These are phyloP conservation scores for Limtongia smithiae DNA, from an alignment of 805 yeast genomes.

Conservation along the genomic window DNA sequence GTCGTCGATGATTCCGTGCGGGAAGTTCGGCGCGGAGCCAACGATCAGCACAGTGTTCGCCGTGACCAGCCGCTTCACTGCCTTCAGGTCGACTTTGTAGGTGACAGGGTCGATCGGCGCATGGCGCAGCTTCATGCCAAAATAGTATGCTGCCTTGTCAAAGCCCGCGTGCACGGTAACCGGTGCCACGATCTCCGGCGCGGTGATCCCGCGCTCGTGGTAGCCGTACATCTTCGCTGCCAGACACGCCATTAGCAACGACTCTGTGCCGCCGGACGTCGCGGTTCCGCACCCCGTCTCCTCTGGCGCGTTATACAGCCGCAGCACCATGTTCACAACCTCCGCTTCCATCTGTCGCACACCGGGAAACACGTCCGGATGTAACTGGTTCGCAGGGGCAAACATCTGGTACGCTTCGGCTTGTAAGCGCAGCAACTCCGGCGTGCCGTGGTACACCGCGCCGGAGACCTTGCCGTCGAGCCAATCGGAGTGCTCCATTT, in stretches of 20 bases:
- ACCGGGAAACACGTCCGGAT: conserved; percentile 96
- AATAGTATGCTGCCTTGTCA: conserved; percentile 87
- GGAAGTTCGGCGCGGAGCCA: conserved; percentile 96
- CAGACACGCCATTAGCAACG: conserved; percentile 76
- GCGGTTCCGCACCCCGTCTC: conserved; percentile 76
- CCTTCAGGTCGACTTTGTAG: conserved; percentile 60
- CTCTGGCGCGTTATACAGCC: conserved; percentile 75
- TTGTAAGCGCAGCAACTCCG: conserved; percentile 69
- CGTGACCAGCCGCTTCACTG: conserved; percentile 64
- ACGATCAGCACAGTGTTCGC: conserved; percentile 75
- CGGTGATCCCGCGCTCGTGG: conserved; percentile 49
- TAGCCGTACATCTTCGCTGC: conserved; percentile 78
- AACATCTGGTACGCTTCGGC: conserved; percentile 69
- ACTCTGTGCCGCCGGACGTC: conserved; percentile 95
- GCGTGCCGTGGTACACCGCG: conserved; percentile 95
- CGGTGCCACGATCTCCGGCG: conserved; percentile 89
- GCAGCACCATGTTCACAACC: conserved; percentile 77
- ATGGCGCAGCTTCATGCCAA: conserved; percentile 77
- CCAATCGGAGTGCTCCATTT: conserved; percentile 72
- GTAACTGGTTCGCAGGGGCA: conserved; percentile 89
- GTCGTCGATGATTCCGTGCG: conserved; percentile 94
- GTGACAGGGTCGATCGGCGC: conserved; percentile 70
- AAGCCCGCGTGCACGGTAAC: conserved; percentile 90
- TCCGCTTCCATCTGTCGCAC: conserved; percentile 95
- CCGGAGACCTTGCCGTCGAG: conserved; percentile 83